These are phyloP conservation scores for Penicillium janthinellum DNA, from an alignment of 2,329 filamentous ascomycete species.

Conservation along the genomic window DNA sequence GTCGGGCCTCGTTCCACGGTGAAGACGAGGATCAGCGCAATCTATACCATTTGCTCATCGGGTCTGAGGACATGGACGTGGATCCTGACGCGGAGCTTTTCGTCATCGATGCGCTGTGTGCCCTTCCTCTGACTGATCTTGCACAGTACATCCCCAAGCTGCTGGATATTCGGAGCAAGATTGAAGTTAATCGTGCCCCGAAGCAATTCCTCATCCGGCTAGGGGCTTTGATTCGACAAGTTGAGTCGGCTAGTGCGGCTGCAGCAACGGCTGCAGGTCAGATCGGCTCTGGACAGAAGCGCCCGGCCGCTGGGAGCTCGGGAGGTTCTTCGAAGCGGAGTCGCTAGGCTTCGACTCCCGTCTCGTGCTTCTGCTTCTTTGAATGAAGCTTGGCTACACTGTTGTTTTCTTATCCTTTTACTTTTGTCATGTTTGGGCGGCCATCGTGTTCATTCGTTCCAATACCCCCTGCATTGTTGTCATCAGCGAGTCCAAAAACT, in stretches of 20 bases:
- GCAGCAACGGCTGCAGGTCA: slow-evolving; percentile 12
- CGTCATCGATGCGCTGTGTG: slow-evolving; percentile 43
- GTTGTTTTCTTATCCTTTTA: slow-evolving; percentile 7
- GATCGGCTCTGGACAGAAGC: slow-evolving; percentile 34
- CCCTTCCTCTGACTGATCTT: slow-evolving; percentile 35
- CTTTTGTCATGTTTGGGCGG: slow-evolving; percentile 22
- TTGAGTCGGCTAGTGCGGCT: slow-evolving; percentile 26
- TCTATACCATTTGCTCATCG: slow-evolving; percentile 45
- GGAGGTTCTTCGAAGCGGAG: slow-evolving; percentile 38
- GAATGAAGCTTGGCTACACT: neutral
- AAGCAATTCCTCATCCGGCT: slow-evolving; percentile 39
- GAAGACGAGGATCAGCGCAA: slow-evolving; percentile 48
- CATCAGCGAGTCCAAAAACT: slow-evolving; percentile 12
- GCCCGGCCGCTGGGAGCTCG: slow-evolving; percentile 32
- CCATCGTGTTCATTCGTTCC: slow-evolving; percentile 25
- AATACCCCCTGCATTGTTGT: slow-evolving; percentile 29
- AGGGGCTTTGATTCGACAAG: slow-evolving; percentile 32
- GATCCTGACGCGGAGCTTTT: slow-evolving; percentile 35
- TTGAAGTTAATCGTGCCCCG: slow-evolving; percentile 47
- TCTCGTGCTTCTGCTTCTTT: neutral
- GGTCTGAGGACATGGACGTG: slow-evolving; percentile 32
- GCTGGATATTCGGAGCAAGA: slow-evolving; percentile 40
- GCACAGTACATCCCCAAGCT: slow-evolving; percentile 34
- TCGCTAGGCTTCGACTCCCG: slow-evolving; percentile 22
- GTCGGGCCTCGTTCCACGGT: slow-evolving; percentile 33